Percentiles rank a stretch among this genome's conserved stretches.
Conservation (phyloP, 306 rosid genomes). For the Dryas octopetala region DNA sequence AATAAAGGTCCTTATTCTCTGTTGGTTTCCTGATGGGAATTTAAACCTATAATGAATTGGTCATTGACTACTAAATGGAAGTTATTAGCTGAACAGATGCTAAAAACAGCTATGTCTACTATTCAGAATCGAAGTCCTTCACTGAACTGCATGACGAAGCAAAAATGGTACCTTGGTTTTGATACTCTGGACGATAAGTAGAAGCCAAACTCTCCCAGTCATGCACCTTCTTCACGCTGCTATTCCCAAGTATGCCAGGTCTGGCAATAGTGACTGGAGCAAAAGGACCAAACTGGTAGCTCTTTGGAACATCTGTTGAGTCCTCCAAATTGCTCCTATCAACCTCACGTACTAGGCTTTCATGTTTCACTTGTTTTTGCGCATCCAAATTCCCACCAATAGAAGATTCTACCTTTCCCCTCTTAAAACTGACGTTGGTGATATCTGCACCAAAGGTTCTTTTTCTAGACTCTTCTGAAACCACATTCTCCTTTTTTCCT, state of each 20-base stretch:
- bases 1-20: neutral
- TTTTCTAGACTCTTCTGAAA: constrained; percentile 49
- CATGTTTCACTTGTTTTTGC: constrained; percentile 33
- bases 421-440: constrained; percentile 59
- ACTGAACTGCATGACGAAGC: constrained; percentile 2
- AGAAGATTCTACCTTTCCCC: constrained; percentile 41
- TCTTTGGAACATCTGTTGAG: constrained; percentile 36
- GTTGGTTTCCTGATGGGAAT: neutral
- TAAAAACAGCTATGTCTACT: neutral
- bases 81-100: neutral
- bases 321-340: constrained; percentile 38
- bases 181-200: constrained; percentile 67
- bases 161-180: constrained; percentile 73
- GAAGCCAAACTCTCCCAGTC: constrained; percentile 68
- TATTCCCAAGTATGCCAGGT: constrained; percentile 48
- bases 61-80: neutral
- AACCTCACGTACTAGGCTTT: constrained; percentile 18
- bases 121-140: neutral
- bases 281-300: constrained; percentile 85
- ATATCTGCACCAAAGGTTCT: constrained; percentile 76
- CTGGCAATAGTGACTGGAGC: constrained; percentile 61
- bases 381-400: constrained; percentile 27
- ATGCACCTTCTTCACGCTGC: constrained; percentile 38
- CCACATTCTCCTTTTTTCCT: constrained; percentile 38
- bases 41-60: neutral